Conservation (phyloP, 2,329 filamentous ascomycete species). For the Penicillium glabrum region DNA sequence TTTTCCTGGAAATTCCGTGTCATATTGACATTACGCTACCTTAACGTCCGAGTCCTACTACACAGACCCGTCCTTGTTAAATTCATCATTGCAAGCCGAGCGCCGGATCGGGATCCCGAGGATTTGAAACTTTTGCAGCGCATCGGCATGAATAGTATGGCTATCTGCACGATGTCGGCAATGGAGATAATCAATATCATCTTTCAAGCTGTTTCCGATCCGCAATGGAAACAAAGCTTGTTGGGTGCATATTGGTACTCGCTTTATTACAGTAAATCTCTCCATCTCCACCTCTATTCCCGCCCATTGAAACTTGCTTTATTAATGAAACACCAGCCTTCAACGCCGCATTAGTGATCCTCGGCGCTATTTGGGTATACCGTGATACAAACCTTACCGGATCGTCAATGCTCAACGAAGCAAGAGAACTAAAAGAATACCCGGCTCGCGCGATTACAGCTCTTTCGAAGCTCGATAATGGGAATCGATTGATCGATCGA, state of each 20-base stretch:
- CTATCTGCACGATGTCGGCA: conserved; percentile 33
- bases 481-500: conserved; percentile 32
- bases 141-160: conserved; percentile 33
- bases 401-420: conserved; percentile 4
- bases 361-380: conserved; percentile 27
- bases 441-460: conserved; percentile 21
- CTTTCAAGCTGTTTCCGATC: conserved; percentile 15
- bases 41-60: conserved; percentile 43
- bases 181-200: conserved; percentile 30
- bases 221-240: conserved; percentile 21
- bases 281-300: neutral
- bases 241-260: conserved; percentile 36
- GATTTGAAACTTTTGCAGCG: conserved; percentile 29
- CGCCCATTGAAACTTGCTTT: neutral
- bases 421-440: conserved; percentile 13
- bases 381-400: conserved; percentile 6
- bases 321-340: conserved; percentile 23
- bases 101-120: conserved; percentile 8
- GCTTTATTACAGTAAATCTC: conserved; percentile 34
- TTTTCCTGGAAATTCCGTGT: conserved; percentile 37
- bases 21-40: conserved; percentile 46
- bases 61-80: conserved; percentile 44
- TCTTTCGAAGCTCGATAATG: conserved; percentile 26
- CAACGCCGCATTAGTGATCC: conserved; percentile 36
- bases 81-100: conserved; percentile 31